A percentile compares a stretch with the other conserved stretches of the same genome.
Conservation (phyloP, 1,284 basidiomycete genomes). For the Pseudozyma tsukubaensis region DNA sequence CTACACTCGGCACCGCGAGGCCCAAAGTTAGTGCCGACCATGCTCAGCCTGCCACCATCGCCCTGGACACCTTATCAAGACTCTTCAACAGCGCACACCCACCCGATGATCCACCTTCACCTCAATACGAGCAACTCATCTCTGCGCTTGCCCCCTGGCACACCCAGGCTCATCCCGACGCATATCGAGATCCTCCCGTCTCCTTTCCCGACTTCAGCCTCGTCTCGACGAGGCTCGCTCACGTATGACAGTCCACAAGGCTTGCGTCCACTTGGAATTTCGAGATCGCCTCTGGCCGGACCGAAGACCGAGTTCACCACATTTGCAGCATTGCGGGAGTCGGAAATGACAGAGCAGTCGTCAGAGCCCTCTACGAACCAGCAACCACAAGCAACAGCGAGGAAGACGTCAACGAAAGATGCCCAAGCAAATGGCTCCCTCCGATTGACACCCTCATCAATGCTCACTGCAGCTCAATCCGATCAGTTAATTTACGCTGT, state of each 20-base stretch:
- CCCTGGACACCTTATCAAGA: slow-evolving; percentile 55
- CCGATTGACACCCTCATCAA: slow-evolving; percentile 31
- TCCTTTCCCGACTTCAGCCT: slow-evolving; percentile 48
- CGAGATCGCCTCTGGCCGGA: slow-evolving; percentile 25
- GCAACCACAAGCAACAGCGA: neutral
- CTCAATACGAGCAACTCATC: slow-evolving; percentile 45
- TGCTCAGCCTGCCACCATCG: slow-evolving; percentile 58
- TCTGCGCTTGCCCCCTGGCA: slow-evolving; percentile 44
- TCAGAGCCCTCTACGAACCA: neutral
- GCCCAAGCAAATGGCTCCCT: slow-evolving; percentile 7
- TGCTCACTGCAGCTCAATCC: slow-evolving; percentile 27
- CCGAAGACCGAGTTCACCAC: slow-evolving; percentile 23
- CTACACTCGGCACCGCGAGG: slow-evolving; percentile 43
- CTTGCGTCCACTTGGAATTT: slow-evolving; percentile 16
- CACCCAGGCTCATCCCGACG: slow-evolving; percentile 54
- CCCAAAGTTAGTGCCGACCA: slow-evolving; percentile 51
- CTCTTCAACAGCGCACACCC: slow-evolving; percentile 4
- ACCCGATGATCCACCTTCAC: slow-evolving; percentile 46
- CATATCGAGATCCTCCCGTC: slow-evolving; percentile 55
- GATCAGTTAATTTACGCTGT: neutral
- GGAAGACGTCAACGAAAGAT: neutral
- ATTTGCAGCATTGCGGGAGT: slow-evolving; percentile 19
- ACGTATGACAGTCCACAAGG: slow-evolving; percentile 34
- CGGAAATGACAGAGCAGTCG: neutral
- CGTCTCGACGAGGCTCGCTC: slow-evolving; percentile 41